phyloP scores from a whole-genome alignment of 495 filamentous ascomycete species.

The Aspergillus hancockii region DNA sequence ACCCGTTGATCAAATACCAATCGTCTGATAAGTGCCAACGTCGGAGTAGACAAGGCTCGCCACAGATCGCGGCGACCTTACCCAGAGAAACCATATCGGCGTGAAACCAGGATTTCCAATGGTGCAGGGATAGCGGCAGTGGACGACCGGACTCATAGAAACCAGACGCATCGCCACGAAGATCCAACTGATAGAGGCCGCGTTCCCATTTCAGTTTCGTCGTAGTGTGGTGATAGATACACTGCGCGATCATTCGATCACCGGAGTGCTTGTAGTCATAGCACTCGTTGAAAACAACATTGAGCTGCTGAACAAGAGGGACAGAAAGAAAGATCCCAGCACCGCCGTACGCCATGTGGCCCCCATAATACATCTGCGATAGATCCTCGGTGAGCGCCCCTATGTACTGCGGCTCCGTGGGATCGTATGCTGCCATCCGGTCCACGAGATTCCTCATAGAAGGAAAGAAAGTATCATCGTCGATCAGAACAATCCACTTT shows the following conservation, averaged over 20 bases:
- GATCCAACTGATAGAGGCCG: slow-evolving; percentile 54
- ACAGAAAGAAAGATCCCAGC: slow-evolving; percentile 59
- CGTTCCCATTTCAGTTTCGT: slow-evolving; percentile 52
- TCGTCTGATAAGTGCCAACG: slow-evolving; percentile 50
- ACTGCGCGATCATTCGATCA: slow-evolving; percentile 51
- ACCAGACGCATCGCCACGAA: slow-evolving; percentile 50
- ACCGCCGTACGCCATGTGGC: slow-evolving; percentile 57
- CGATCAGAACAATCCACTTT: slow-evolving; percentile 59
- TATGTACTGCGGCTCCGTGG: slow-evolving; percentile 50
- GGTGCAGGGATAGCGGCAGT: slow-evolving; percentile 55
- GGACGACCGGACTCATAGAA: slow-evolving; percentile 58
- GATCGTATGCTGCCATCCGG: slow-evolving; percentile 46
- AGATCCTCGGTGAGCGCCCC: slow-evolving; percentile 56
- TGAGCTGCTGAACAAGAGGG: slow-evolving; percentile 44
- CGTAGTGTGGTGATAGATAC: slow-evolving; percentile 51
- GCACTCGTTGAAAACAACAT: slow-evolving; percentile 37
- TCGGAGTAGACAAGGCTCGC: slow-evolving; percentile 55
- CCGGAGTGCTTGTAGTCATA: slow-evolving; percentile 39
- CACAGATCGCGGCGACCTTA: slow-evolving; percentile 53
- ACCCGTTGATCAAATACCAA: slow-evolving; percentile 29
- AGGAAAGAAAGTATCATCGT: slow-evolving; percentile 72
- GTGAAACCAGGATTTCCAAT: slow-evolving; percentile 60
- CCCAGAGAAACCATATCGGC: slow-evolving; percentile 50
- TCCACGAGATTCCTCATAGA: slow-evolving; percentile 49
- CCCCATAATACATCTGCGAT: slow-evolving; percentile 45